Evolutionary conservation across 345 rosid species (phyloP).

Genomic region (Euphorbia pulcherrima): DNA sequence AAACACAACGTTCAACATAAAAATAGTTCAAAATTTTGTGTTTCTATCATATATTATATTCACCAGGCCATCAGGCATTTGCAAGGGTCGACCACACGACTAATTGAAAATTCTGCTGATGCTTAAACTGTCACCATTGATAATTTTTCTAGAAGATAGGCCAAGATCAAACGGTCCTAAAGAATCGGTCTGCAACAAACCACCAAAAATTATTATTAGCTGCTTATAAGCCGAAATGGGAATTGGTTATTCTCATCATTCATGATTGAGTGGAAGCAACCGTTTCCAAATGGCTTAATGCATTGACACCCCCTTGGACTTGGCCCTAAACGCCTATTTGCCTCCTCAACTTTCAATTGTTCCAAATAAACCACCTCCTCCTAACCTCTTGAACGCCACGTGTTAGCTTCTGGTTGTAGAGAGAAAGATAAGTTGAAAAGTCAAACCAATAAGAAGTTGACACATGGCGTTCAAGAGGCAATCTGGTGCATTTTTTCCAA

Average conservation of each 20-base stretch:
- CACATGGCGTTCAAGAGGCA: no score
- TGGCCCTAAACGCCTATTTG: no score
- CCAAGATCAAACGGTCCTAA: constrained; percentile 85
- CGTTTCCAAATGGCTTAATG: no score
- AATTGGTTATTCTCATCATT: not conserved
- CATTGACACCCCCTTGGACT: no score
- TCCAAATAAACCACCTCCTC: no score
- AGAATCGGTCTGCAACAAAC: constrained; percentile 60
- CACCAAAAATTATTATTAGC: constrained; percentile 1
- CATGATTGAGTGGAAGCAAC: not conserved
- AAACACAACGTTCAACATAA: not conserved
- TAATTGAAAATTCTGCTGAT: constrained; percentile 31
- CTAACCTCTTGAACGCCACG: no score
- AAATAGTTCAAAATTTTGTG: not conserved
- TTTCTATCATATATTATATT: not conserved
- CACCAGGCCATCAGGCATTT: not conserved
- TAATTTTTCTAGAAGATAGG: constrained; percentile 48
- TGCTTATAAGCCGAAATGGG: not conserved
- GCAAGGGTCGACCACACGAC: constrained; percentile 10
- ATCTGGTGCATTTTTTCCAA: no score
- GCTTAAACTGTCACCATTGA: constrained; percentile 40
- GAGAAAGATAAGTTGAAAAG: no score
- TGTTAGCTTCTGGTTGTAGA: no score
- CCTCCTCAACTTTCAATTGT: no score
- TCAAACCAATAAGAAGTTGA: no score